Evolutionary conservation across 805 yeast genomes (phyloP).

Genomic region (Monosporozyma aquatica): DNA sequence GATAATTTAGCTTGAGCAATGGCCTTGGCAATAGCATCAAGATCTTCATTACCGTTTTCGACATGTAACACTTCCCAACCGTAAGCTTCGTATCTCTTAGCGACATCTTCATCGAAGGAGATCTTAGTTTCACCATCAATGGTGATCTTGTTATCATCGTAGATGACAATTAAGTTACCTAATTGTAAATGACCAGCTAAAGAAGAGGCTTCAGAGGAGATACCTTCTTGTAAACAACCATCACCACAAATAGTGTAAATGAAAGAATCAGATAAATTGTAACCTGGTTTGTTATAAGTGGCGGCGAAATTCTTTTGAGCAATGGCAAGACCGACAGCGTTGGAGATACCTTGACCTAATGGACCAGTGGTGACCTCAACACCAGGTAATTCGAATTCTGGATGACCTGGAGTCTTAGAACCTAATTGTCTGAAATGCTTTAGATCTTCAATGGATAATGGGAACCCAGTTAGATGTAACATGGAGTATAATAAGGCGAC

Average conservation of each 20-base stretch:
- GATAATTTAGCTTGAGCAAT: conserved; percentile 72
- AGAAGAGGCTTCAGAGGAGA: conserved; percentile 87
- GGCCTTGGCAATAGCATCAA: conserved; percentile 61
- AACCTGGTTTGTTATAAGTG: conserved; percentile 76
- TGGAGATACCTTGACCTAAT: conserved; percentile 93
- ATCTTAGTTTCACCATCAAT: conserved; percentile 88
- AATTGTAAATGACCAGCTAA: conserved; percentile 93
- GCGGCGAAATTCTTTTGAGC: conserved; percentile 91
- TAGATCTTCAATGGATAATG: conserved; percentile 66
- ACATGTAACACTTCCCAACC: conserved; percentile 88
- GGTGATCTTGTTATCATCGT: conserved; percentile 95
- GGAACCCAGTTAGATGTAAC: conserved; percentile 80
- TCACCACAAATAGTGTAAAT: conserved; percentile 84
- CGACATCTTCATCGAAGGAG: conserved; percentile 91
- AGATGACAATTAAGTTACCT: conserved; percentile 86
- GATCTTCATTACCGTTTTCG: conserved; percentile 71
- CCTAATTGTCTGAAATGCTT: conserved; percentile 82
- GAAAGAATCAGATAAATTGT: conserved; percentile 60
- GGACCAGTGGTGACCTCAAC: conserved; percentile 98
- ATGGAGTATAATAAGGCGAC: conserved; percentile 82
- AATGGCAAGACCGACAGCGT: conserved; percentile 93
- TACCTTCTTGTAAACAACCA: conserved; percentile 98
- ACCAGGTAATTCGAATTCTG: conserved; percentile 86
- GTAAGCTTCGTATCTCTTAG: conserved; percentile 76
- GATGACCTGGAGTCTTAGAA: conserved; percentile 96